Evolutionary conservation across 2,329 filamentous ascomycete genomes (phyloP).

Genomic region (Fusarium xylarioides): DNA sequence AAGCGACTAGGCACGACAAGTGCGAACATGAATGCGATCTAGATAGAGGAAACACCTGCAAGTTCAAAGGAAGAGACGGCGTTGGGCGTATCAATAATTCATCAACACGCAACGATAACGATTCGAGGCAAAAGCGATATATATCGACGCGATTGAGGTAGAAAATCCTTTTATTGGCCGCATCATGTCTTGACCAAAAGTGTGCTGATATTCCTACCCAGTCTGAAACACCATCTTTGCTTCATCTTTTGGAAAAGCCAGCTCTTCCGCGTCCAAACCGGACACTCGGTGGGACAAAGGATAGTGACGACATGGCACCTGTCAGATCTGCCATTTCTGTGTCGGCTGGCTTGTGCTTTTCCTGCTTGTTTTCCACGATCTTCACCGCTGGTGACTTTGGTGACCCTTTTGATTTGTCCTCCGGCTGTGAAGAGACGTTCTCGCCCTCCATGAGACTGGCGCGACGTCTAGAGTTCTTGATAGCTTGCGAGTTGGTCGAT

Average conservation of each 20-base stretch:
- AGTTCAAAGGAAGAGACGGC: conserved; percentile 29
- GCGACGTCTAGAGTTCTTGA: conserved; percentile 47
- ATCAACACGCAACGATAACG: conserved; percentile 11
- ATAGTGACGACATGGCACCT: conserved; percentile 75
- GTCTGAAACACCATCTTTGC: conserved; percentile 21
- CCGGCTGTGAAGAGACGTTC: conserved; percentile 24
- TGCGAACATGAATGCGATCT: neutral
- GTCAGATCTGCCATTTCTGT: conserved; percentile 70
- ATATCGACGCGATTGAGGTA: conserved; percentile 46
- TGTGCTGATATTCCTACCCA: conserved; percentile 47
- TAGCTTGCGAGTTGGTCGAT: conserved; percentile 50
- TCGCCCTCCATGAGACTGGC: conserved; percentile 46
- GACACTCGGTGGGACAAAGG: conserved; percentile 74
- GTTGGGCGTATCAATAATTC: conserved; percentile 38
- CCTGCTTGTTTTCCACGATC: conserved; percentile 20
- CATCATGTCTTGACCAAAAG: conserved; percentile 43
- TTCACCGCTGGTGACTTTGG: conserved; percentile 26
- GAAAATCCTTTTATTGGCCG: conserved; percentile 47
- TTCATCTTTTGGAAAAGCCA: conserved; percentile 61
- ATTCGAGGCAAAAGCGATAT: conserved; percentile 6
- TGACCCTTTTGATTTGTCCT: conserved; percentile 22
- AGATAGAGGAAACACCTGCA: neutral
- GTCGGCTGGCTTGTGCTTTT: conserved; percentile 47
- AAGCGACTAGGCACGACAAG: conserved; percentile 67
- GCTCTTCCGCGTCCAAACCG: conserved; percentile 69